These are phyloP conservation scores for Besnoitia besnoiti DNA, from an alignment of 169 alveolate species.

Conservation along the genomic window DNA sequence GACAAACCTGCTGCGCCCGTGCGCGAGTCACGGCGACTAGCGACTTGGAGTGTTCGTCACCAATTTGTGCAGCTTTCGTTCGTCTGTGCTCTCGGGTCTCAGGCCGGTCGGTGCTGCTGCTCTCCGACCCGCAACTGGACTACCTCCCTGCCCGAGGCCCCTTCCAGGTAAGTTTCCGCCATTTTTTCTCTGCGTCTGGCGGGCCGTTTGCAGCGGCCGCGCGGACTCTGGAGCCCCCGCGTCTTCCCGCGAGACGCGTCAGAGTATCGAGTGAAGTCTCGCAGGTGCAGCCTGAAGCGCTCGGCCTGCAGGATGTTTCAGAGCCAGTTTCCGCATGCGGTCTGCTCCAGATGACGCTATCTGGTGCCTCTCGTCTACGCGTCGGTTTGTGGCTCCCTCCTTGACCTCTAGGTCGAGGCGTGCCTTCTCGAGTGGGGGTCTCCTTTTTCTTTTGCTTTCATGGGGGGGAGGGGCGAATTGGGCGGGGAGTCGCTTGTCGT, in stretches of 20 bases:
- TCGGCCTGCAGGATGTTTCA: not conserved
- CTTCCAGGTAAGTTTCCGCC: constrained; percentile 6
- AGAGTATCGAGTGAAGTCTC: not conserved
- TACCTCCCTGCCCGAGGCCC: constrained; percentile 31
- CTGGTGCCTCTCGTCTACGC: not conserved
- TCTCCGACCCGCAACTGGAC: constrained; percentile 6
- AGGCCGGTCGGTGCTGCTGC: constrained; percentile 28
- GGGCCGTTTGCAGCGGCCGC: not conserved
- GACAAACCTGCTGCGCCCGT: no score
- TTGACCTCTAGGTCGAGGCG: no score
- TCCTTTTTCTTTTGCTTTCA: not conserved
- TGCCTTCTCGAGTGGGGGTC: not conserved
- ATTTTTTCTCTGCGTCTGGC: not conserved
- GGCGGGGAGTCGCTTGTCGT: not conserved
- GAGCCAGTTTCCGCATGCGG: no score
- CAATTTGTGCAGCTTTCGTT: not conserved
- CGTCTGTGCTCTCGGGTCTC: not conserved
- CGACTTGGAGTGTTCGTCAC: not conserved
- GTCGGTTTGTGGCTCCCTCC: not conserved
- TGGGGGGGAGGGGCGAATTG: not conserved
- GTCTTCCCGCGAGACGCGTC: not conserved
- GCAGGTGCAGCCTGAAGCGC: not conserved
- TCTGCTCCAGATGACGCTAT: no score
- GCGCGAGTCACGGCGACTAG: no score
- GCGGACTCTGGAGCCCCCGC: not conserved